Conservation (phyloP, 2,329 filamentous ascomycete genomes). For the Fusarium sp. region DNA sequence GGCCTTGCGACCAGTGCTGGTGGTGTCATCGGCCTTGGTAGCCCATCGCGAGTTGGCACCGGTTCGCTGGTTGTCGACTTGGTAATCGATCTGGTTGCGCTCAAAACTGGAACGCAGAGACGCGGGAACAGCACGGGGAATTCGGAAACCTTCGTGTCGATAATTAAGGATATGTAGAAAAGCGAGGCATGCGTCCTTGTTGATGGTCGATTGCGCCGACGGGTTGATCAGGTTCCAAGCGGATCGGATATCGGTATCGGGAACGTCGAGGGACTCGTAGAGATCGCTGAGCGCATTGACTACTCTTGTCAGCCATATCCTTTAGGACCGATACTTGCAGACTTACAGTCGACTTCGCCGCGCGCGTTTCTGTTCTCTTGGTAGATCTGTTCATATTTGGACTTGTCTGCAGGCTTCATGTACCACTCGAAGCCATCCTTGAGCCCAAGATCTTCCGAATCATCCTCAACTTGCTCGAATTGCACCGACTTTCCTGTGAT, state of each 20-base stretch:
- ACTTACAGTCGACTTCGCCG: slow-evolving; percentile 82
- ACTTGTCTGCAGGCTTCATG: slow-evolving; percentile 91
- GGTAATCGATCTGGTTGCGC: slow-evolving; percentile 96
- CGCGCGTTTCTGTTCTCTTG: slow-evolving; percentile 88
- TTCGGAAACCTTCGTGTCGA: slow-evolving; percentile 93
- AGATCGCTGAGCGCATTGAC: slow-evolving; percentile 84
- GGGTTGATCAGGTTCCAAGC: slow-evolving; percentile 99
- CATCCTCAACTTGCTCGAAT: slow-evolving; percentile 87
- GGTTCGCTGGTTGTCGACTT: slow-evolving; percentile 79
- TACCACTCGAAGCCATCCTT: slow-evolving; percentile 99
- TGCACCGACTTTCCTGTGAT: slow-evolving; percentile 82
- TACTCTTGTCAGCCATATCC: slow-evolving; percentile 49
- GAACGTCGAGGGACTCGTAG: slow-evolving; percentile 82
- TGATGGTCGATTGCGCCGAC: slow-evolving; percentile 82
- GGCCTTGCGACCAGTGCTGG: slow-evolving; percentile 87
- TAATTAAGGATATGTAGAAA: slow-evolving; percentile 98
- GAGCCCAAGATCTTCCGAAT: slow-evolving; percentile 83
- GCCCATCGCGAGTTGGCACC: slow-evolving; percentile 81
- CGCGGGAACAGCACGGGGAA: slow-evolving; percentile 90
- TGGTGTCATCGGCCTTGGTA: slow-evolving; percentile 80
- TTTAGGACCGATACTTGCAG: not conserved
- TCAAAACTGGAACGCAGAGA: slow-evolving; percentile 94
- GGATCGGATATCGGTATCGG: slow-evolving; percentile 83
- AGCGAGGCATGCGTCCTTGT: slow-evolving; percentile 92
- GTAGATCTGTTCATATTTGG: slow-evolving; percentile 98